Conservation (phyloP, 2,329 filamentous ascomycete species). For the Scopulariopsis brevicaulis region DNA sequence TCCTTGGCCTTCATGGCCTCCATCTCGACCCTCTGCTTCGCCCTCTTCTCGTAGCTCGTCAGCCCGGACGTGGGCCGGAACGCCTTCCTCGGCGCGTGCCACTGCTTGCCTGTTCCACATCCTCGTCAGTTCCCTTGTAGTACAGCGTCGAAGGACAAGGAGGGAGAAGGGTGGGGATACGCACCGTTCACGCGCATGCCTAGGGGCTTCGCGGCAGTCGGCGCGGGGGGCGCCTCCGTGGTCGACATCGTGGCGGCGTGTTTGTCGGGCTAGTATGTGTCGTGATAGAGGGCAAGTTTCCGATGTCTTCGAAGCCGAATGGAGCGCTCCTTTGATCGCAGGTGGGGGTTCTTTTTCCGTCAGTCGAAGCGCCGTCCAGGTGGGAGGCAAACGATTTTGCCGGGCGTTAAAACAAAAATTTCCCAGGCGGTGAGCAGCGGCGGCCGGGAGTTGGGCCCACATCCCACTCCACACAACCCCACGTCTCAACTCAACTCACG, state of each 20-base stretch:
- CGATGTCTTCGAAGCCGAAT: too few species aligned
- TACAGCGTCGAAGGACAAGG: background rate
- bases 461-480: too few species aligned
- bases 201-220: constrained; percentile 26
- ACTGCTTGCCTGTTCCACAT: constrained; percentile 71
- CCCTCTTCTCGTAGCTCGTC: constrained; percentile 67
- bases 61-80: constrained; percentile 75
- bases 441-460: too few species aligned
- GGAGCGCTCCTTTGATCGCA: too few species aligned
- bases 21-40: constrained; percentile 56
- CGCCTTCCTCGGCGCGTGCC: constrained; percentile 72
- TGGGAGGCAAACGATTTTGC: too few species aligned
- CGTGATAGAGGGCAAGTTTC: background rate
- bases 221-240: constrained; percentile 17
- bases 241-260: background rate
- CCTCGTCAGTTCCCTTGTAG: background rate
- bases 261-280: background rate
- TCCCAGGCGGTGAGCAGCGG: too few species aligned
- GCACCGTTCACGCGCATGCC: constrained; percentile 80
- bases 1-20: constrained; percentile 83
- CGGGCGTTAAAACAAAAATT: too few species aligned
- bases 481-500: too few species aligned
- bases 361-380: too few species aligned
- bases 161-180: constrained; percentile 8
- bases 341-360: too few species aligned